These are phyloP conservation scores for Solanum hybrid DNA, from an alignment of 305 asterid species.

Conservation along the genomic window DNA sequence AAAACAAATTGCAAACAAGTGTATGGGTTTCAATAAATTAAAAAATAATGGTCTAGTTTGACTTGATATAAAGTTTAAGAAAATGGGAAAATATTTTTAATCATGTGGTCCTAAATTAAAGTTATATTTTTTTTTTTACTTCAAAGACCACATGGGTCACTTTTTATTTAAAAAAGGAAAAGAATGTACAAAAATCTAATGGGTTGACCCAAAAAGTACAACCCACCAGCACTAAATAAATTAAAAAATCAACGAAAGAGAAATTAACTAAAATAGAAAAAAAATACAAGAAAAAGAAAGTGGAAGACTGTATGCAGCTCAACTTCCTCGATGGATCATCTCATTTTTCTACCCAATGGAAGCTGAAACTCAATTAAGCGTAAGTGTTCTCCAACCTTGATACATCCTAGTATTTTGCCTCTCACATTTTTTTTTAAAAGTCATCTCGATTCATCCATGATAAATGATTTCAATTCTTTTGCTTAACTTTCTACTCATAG, in stretches of 20 bases:
- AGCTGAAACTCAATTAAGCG: background rate
- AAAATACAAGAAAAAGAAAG: background rate
- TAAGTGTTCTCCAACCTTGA: background rate
- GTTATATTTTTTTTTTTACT: too few species aligned
- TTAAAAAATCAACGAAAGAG: background rate
- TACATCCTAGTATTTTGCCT: background rate
- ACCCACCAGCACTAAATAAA: background rate
- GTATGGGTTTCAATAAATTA: background rate
- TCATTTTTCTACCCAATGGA: background rate
- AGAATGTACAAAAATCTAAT: background rate
- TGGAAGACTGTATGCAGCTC: background rate
- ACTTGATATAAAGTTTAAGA: too few species aligned
- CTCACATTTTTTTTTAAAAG: accelerated
- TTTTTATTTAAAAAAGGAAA: too few species aligned
- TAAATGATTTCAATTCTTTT: background rate
- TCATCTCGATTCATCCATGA: background rate
- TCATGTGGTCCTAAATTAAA: too few species aligned
- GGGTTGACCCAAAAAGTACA: background rate
- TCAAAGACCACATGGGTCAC: too few species aligned
- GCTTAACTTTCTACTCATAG: background rate
- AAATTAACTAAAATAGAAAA: background rate
- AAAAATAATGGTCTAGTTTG: background rate
- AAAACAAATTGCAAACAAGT: background rate
- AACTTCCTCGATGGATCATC: background rate
- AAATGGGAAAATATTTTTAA: too few species aligned